Conservation (phyloP, 352 stramenopile genomes). For the Globisporangium heterothallicum region DNA sequence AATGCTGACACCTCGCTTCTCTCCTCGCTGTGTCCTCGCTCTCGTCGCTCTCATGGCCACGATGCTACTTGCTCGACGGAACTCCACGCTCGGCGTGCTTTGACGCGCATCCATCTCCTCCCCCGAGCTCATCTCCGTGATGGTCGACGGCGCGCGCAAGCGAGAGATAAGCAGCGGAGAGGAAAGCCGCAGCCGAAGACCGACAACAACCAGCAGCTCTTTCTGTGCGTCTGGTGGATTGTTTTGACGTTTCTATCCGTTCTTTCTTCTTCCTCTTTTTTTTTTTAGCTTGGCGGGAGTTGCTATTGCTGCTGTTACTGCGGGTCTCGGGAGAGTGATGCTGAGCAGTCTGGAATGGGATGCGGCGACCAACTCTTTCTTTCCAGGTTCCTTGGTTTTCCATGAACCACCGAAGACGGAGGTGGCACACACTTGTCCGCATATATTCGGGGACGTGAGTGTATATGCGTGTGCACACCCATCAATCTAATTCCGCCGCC, state of each 20-base stretch:
- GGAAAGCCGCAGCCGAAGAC: background rate
- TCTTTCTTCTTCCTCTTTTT: conserved; percentile 10
- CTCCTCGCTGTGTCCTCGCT: background rate
- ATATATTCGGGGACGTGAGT: too few relatives aligned
- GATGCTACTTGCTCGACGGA: background rate
- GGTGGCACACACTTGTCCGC: too few relatives aligned
- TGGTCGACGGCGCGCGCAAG: conserved; percentile 5
- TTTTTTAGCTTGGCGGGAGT: background rate
- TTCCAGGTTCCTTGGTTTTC: background rate
- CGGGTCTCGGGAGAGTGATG: background rate
- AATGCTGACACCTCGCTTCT: background rate
- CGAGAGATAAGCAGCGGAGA: conserved; percentile 4
- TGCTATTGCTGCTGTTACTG: background rate
- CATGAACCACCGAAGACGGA: background rate
- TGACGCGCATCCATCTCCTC: conserved; percentile 5
- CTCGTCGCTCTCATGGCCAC: background rate
- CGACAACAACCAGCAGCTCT: too few relatives aligned
- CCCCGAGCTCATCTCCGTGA: conserved; percentile 4
- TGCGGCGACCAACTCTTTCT: background rate
- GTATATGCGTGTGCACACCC: background rate
- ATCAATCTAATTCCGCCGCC: background rate
- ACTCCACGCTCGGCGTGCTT: background rate
- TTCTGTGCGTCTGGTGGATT: conserved; percentile 3
- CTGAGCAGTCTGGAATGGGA: background rate
- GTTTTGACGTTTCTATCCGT: conserved; percentile 23